Base-by-base conservation (phyloP, 2,329 filamentous ascomycete species). In the Chalaropsis ovoidea region DNA sequence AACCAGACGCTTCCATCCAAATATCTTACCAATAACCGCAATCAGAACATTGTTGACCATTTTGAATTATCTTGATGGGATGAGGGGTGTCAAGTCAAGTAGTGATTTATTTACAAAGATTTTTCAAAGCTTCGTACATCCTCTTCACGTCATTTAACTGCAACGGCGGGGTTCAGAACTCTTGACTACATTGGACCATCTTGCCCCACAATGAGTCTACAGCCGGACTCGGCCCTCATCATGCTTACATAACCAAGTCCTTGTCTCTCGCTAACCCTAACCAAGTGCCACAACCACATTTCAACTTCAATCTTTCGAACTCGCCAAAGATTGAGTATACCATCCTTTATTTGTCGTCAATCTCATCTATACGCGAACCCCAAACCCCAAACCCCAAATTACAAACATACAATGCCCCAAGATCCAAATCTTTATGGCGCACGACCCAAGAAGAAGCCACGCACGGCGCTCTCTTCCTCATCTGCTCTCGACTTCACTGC, bases 401-500 rank as follows among this genome's bases (percentile, higher is more conserved):
- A 42, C 11, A n/a, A 15, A 17, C 3, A 41, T 17, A 63, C 22
- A 65, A 85, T 84, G 82, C 78, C 83, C 13, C 81, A 84, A 74
- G 86, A 90, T 70, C 80, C 83, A 8, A 77, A 85, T 69, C 82
- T 96, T 15, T 96, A 96, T 75, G 90, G 90, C 72, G 82, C 87
- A 63, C 82, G 84, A 65, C 83, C 85, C 45, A 78, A 82, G 11
- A 93, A 91, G 75, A 86, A 85, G 71, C 80, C 83, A 69, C 82
- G 82, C 72, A 86, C 85, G 72, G 85, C 88, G 71, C 83, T 89
- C 66, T 84, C 85, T 19, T 83, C 91, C 19, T 87, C 85, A 19
- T 85, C 84, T 62, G 87, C 85, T 56, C 83, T 96, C 65, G 86
- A 90, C 73, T 97, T 99, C 77, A 86, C 88, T n/a, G 89, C 90